These are phyloP conservation scores for Fusarium dlaminii DNA, from an alignment of 2,329 filamentous ascomycete species.

Conservation along the genomic window DNA sequence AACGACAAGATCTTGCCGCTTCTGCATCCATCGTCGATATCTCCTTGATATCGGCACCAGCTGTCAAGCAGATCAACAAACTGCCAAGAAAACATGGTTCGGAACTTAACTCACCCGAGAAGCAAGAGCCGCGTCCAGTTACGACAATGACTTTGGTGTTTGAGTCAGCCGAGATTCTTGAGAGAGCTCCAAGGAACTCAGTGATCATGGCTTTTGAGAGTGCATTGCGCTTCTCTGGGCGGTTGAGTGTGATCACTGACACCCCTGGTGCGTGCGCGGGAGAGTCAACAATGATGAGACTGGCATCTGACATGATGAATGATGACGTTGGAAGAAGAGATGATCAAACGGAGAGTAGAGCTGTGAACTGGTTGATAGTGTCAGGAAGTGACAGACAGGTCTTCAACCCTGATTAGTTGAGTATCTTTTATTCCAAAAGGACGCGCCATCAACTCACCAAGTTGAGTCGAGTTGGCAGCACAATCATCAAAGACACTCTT, in stretches of 20 bases:
- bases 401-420: not conserved
- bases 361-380: not conserved
- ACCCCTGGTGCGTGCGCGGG: not conserved
- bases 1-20: slow-evolving; percentile 37
- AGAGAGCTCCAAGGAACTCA: slow-evolving; percentile 51
- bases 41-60: slow-evolving; percentile 45
- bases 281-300: not conserved
- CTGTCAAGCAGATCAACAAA: slow-evolving; percentile 20
- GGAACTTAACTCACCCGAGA: slow-evolving; percentile 25
- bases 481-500: slow-evolving; percentile 36
- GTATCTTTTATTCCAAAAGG: slow-evolving; percentile 1
- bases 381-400: not conserved
- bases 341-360: not conserved
- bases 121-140: slow-evolving; percentile 46
- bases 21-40: slow-evolving; percentile 42
- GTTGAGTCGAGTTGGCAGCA: slow-evolving; percentile 45
- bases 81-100: not conserved
- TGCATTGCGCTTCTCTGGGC: slow-evolving; percentile 67
- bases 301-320: not conserved
- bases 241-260: slow-evolving; percentile 51
- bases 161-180: slow-evolving; percentile 28
- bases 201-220: slow-evolving; percentile 62
- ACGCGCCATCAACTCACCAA: slow-evolving; percentile 50
- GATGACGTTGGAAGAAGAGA: not conserved
- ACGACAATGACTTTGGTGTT: slow-evolving; percentile 50